phyloP scores from a whole-genome alignment of 2,329 filamentous ascomycete species.

The Alternaria triticimaculans region DNA sequence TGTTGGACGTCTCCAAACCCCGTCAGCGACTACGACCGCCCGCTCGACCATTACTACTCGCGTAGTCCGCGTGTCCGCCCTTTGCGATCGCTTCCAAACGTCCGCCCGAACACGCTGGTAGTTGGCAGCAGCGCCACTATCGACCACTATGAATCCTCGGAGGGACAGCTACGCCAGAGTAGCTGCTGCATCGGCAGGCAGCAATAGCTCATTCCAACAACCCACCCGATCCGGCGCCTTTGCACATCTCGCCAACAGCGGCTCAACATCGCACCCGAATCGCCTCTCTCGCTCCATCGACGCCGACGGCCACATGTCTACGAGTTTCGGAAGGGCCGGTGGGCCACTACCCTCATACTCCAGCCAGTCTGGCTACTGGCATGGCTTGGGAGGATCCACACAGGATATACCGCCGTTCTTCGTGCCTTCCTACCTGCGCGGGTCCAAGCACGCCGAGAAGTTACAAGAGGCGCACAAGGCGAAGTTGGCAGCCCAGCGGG shows the following conservation, averaged over 20 bases:
- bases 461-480: slow-evolving; percentile 73
- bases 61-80: not conserved
- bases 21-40: not conserved
- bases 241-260: slow-evolving; percentile 63
- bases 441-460: slow-evolving; percentile 78
- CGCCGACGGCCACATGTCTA: slow-evolving; percentile 57
- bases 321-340: slow-evolving; percentile 51
- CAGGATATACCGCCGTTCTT: slow-evolving; percentile 66
- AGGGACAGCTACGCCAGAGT: slow-evolving; percentile 63
- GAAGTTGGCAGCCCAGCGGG: slow-evolving; percentile 59
- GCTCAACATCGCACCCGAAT: slow-evolving; percentile 35
- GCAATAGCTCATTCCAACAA: slow-evolving; percentile 40
- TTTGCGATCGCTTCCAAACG: slow-evolving; percentile 5
- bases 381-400: slow-evolving; percentile 29
- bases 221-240: slow-evolving; percentile 54
- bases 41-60: slow-evolving; percentile 31
- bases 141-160: slow-evolving; percentile 19
- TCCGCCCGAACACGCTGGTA: slow-evolving; percentile 52
- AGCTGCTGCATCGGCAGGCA: slow-evolving; percentile 58
- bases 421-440: slow-evolving; percentile 80
- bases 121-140: slow-evolving; percentile 5
- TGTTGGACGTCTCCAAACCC: slow-evolving; percentile 8
- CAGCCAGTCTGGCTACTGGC: slow-evolving; percentile 53
- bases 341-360: slow-evolving; percentile 55
- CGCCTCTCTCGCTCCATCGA: slow-evolving; percentile 53